Conservation (phyloP, 2,329 filamentous ascomycete species). For the Sclerotinia sclerotiorum region DNA sequence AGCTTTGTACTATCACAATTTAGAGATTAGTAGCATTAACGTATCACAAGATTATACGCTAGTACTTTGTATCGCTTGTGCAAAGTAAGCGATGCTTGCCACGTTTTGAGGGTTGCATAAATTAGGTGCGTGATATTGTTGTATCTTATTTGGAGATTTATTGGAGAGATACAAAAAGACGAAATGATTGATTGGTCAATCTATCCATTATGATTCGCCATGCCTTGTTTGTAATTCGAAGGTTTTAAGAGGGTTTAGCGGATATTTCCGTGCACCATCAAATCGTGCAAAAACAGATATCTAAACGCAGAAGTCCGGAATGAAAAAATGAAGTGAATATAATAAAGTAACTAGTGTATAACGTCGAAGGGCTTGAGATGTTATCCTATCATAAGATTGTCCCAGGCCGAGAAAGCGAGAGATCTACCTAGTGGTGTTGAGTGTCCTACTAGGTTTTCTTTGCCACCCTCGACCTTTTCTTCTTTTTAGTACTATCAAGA, state of each 20-base stretch:
- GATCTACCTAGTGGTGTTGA: background rate
- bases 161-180: background rate
- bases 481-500: too few species aligned
- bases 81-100: too few species aligned
- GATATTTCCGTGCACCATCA: too few species aligned
- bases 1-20: background rate
- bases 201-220: background rate
- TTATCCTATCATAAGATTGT: background rate
- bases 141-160: background rate
- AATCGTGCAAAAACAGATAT: background rate
- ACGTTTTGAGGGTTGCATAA: background rate
- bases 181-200: background rate
- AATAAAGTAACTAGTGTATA: background rate
- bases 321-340: too few species aligned
- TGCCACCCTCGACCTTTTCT: background rate
- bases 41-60: background rate
- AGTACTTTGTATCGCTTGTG: background rate
- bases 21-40: accelerated
- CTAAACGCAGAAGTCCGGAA: background rate
- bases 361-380: background rate
- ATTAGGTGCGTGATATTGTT: background rate
- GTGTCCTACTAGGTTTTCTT: background rate
- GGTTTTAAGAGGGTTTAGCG: background rate
- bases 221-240: background rate
- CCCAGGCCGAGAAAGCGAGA: background rate